Evolutionary conservation across 129 eudicot genomes (phyloP).

Genomic region (Mikania micrantha): DNA sequence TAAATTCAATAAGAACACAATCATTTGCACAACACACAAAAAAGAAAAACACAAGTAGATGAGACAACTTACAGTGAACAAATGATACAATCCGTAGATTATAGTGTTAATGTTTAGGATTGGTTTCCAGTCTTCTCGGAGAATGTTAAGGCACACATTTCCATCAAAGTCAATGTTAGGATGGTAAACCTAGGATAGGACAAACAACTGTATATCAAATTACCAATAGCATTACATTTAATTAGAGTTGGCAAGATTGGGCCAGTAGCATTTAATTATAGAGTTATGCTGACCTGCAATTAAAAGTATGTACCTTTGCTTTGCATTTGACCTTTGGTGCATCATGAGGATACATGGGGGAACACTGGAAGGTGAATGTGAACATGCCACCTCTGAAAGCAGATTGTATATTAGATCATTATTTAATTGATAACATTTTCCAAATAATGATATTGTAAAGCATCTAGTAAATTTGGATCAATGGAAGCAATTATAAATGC

Average conservation of each 20-base stretch:
- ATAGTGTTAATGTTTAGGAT: constrained; percentile 87
- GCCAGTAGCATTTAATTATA: no score
- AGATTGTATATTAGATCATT: no score
- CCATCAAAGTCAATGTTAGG: constrained; percentile 91
- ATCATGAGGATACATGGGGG: constrained; percentile 89
- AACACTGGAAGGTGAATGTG: constrained; percentile 68
- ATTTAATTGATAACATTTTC: no score
- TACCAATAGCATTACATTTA: no score
- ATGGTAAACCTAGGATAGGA: constrained; percentile 77
- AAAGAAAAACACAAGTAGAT: neutral
- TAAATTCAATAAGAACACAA: no score
- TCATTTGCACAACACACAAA: no score
- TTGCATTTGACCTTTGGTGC: constrained; percentile 99
- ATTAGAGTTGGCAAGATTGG: no score
- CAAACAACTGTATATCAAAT: no score
- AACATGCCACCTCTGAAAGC: constrained; percentile 76
- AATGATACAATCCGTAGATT: constrained; percentile 84
- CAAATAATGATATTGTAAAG: no score
- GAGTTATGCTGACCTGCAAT: no score
- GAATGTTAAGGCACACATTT: constrained; percentile 94
- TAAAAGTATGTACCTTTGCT: constrained; percentile 51
- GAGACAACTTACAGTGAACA: constrained; percentile 59
- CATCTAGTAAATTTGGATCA: no score
- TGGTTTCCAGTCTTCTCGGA: constrained; percentile 99
- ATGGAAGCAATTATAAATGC: no score